A percentile compares a stretch with the other conserved stretches of the same genome.
Evolutionary conservation across 441 rosid genomes (phyloP).

Genomic region (Iberis amara): DNA sequence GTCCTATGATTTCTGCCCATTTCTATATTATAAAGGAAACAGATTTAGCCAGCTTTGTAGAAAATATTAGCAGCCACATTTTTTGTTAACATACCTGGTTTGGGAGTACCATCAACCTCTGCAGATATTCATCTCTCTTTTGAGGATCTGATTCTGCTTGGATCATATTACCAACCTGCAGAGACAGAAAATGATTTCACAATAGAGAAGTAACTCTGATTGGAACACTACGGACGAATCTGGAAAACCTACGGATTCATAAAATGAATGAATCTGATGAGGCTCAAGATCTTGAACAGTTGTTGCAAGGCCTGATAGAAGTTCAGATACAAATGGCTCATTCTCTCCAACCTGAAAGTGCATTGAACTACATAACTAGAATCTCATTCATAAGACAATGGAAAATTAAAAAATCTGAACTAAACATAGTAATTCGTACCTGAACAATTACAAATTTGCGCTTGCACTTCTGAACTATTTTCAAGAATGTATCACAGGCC

Average conservation of each 20-base stretch:
- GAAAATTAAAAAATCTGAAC: neutral
- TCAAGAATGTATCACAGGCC: conserved; percentile 96
- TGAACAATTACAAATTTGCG: conserved; percentile 80
- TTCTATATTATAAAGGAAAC: conserved; percentile 38
- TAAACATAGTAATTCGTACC: conserved; percentile 37
- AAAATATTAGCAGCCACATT: neutral
- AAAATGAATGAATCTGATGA: conserved; percentile 87
- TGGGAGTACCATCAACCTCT: conserved; percentile 85
- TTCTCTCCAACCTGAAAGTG: conserved; percentile 77
- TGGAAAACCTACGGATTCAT: conserved; percentile 66
- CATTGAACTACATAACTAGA: neutral
- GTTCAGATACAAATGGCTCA: conserved; percentile 92
- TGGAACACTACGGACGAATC: neutral
- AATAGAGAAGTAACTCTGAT: neutral
- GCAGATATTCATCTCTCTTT: conserved; percentile 82
- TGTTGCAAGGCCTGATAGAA: conserved; percentile 68
- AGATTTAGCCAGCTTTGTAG: conserved; percentile 5
- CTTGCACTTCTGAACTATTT: conserved; percentile 92
- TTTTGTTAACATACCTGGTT: conserved; percentile 48
- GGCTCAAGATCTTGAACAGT: conserved; percentile 84
- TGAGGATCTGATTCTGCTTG: conserved; percentile 88
- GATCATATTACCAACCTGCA: conserved; percentile 85
- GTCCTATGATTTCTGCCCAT: conserved; percentile 87
- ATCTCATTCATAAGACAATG: conserved; percentile 5
- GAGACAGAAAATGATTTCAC: neutral